Base-by-base conservation (phyloP, 2,329 filamentous ascomycete genomes). In the Cytospora schulzeri region DNA sequence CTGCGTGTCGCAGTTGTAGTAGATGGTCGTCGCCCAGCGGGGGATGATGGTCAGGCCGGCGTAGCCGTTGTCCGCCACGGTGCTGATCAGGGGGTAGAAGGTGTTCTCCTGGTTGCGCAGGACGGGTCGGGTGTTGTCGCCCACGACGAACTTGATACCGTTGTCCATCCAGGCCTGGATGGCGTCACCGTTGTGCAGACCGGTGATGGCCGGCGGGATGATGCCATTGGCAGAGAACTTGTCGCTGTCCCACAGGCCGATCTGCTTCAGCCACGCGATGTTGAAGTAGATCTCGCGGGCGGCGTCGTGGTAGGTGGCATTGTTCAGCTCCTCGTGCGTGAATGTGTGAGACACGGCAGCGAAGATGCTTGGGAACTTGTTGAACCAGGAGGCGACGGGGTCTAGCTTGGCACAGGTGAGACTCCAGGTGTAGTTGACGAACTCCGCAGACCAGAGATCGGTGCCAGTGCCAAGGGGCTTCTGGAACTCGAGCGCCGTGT, bases 281-380 rank as follows among this genome's bases (percentile, higher is more conserved):
- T 88, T 88, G 76, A 85, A 88, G 26, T 77, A 76, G 52, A 88
- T 86, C 72, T 88, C 86, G 68, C 81, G 83, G 64, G 73, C 72
- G 1, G 84, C 77, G 69, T 88, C 86, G 3, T 76, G 70, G 73
- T 85, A 88, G 0, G 85, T 88, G 9, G 85, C 83, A 67, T 88
- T 87, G 69, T 87, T 82, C 64, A 87, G 74, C 67, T 83, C 81
- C 68, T 82, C 76, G 67, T 88, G 86, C 3, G 83, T 84, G 72
- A 88, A 88, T 1, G 86, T 88, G 73, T 88, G 86, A 1, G 85
- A 86, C n/a, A 88, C 75, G 60, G 85, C 81, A 9, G 80, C 82
- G 71, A 85, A 88, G 14, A 76, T 74, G 71, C 87, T 79, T 26
- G 79, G 77, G 70, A 87, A 86, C n/a, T 71, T 80, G 29, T 77